Percentiles rank a stretch among this genome's conserved stretches.
phyloP scores from a whole-genome alignment of 192 early-diverging fungal genomes.

The Coemansia sp. region DNA sequence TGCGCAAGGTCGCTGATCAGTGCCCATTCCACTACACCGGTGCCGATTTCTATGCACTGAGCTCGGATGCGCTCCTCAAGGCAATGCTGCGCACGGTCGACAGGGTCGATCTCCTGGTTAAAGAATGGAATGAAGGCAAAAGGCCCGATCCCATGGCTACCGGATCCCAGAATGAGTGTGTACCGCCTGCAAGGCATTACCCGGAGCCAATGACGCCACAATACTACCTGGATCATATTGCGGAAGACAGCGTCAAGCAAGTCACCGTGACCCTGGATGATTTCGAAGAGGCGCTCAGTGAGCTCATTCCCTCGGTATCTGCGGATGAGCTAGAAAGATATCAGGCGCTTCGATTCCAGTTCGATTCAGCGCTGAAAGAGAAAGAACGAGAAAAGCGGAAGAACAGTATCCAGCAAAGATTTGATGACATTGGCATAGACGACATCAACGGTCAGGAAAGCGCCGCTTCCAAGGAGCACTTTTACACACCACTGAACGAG shows the following conservation, averaged over 20 bases:
- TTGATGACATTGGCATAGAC: not conserved
- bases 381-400: conserved; percentile 15
- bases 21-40: conserved; percentile 95
- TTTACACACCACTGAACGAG: not conserved
- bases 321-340: conserved; percentile 87
- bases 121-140: conserved; percentile 31
- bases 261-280: conserved; percentile 81
- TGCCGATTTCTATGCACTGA: conserved; percentile 98
- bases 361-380: conserved; percentile 59
- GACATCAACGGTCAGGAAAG: not conserved
- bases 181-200: conserved; percentile 7
- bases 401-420: not conserved
- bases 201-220: conserved; percentile 76
- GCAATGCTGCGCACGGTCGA: conserved; percentile 90
- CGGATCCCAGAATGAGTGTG: conserved; percentile 48
- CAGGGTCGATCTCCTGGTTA: conserved; percentile 60
- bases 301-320: conserved; percentile 87
- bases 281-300: conserved; percentile 78
- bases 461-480: not conserved
- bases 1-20: conserved; percentile 71
- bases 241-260: conserved; percentile 64
- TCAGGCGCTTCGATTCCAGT: conserved; percentile 73
- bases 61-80: conserved; percentile 95
- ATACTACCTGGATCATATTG: conserved; percentile 89
- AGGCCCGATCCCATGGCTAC: not conserved